Evolutionary conservation across 2,329 filamentous ascomycete species (phyloP).

Genomic region (Ophiosphaerella herpotricha): DNA sequence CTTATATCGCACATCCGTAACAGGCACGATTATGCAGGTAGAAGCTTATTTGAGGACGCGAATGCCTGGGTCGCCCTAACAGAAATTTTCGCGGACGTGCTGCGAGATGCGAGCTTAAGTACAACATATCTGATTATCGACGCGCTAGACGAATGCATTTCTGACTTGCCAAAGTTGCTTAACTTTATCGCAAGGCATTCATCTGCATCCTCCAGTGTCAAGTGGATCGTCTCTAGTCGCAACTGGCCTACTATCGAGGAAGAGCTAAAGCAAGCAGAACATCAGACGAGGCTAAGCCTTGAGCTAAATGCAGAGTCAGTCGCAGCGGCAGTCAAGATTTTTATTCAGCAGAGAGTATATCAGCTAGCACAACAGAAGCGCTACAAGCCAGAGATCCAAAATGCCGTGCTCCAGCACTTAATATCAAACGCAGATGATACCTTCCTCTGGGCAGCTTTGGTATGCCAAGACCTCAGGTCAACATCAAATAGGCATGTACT

Average conservation of each 20-base stretch:
- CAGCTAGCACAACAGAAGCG: slow-evolving; percentile 33
- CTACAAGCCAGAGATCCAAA: slow-evolving; percentile 38
- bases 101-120: slow-evolving; percentile 39
- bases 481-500: slow-evolving; percentile 35
- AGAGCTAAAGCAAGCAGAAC: slow-evolving; percentile 19
- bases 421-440: no score
- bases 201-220: slow-evolving; percentile 11
- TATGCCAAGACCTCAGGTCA: slow-evolving; percentile 1
- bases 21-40: no score
- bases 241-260: slow-evolving; percentile 33
- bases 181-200: neutral
- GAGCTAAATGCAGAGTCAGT: slow-evolving; percentile 38
- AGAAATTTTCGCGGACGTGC: slow-evolving; percentile 37
- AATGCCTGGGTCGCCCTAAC: no score
- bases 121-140: slow-evolving; percentile 11
- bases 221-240: slow-evolving; percentile 5
- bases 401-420: no score
- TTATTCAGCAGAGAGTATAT: slow-evolving; percentile 44
- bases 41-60: no score
- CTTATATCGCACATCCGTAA: no score
- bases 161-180: slow-evolving; percentile 2
- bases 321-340: slow-evolving; percentile 42
- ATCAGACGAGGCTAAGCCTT: slow-evolving; percentile 10
- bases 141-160: slow-evolving; percentile 13
- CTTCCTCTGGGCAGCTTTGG: neutral